Conservation (phyloP, 2,329 filamentous ascomycete species). For the Clonostachys rhizophaga region DNA sequence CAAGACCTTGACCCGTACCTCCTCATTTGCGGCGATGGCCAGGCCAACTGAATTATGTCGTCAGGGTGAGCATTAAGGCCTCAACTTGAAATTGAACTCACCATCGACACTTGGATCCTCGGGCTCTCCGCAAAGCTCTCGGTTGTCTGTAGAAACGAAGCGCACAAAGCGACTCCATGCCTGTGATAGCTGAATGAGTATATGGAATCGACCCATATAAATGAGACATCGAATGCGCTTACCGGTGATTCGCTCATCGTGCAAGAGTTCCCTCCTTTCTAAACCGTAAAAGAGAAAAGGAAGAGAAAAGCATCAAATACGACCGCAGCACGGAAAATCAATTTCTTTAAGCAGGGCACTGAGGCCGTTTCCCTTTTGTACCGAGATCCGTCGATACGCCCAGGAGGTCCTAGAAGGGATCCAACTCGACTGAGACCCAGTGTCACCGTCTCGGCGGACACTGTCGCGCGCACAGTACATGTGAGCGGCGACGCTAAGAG, state of each 20-base stretch:
- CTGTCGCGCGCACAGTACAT: too few species aligned
- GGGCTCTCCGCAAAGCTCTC: conserved; percentile 16
- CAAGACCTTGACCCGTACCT: conserved; percentile 10
- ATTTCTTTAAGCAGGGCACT: too few species aligned
- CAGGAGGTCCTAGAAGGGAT: too few species aligned
- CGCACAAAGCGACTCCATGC: conserved; percentile 13
- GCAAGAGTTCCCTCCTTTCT: too few species aligned
- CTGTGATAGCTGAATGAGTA: conserved; percentile 1
- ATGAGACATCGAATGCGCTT: not conserved
- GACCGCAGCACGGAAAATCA: not conserved
- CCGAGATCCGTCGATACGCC: too few species aligned
- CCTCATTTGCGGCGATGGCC: conserved; percentile 8
- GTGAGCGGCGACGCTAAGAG: too few species aligned
- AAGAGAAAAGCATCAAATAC: not conserved
- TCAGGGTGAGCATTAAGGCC: not conserved
- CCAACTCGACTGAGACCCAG: too few species aligned
- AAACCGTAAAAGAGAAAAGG: too few species aligned
- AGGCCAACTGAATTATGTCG: conserved; percentile 7
- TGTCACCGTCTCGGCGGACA: too few species aligned
- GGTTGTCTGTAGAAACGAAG: conserved; percentile 13
- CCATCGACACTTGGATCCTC: conserved; percentile 10
- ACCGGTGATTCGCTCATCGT: not conserved
- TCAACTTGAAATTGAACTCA: not conserved
- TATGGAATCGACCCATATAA: too few species aligned
- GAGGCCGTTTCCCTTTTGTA: too few species aligned